Base-by-base conservation (phyloP, 2,329 filamentous ascomycete genomes). In the Aspergillus brasiliensis region DNA sequence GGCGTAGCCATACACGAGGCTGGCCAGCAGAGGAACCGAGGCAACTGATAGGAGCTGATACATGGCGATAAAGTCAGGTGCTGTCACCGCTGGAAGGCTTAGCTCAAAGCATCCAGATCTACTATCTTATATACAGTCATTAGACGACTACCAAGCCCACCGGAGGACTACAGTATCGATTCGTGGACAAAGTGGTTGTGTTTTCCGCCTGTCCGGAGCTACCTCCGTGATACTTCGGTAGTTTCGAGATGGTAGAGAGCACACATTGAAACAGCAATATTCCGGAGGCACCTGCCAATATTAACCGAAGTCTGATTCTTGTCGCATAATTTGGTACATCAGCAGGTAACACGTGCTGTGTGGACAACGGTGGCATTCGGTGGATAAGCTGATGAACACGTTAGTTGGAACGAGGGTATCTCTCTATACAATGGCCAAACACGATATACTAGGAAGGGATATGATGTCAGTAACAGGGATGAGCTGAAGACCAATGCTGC, bases 1-100 rank as follows among this genome's bases (percentile, higher is more conserved):
- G 8, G 67, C 69, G 62, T 74, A 75, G 57, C 66, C 71, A 47
- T 69, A 58, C 6, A 55, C 71, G 3, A 67, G 51, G 31, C 57
- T 62, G 10, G 56, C 61, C 11, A 62, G 58, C 19, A 65, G 40
- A 21, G 60, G 38, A 2, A 56, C 19, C 11, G 60, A 55, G 8
- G 56, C 42, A 28, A 57, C 28, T 31, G 62, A 44, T 27, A 52
- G 55, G 17, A 57, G 49, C 4, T 51, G 17, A 49, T 58, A 42
- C 63, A 65, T 65, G 38, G n/a, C 56, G 27, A 34, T 51, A 8
- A 2, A 15, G 15, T 5, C 31, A 46, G 34, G n/a, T 19, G 23
- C 23, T 28, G 37, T 34, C 10, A 42, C 15, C 25, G 19, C 19
- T 54, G 23, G 6, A 19, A 44, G 37, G 8, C 25, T 21, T n/a